phyloP scores from a whole-genome alignment of 305 asterid species.

The Plantago rigida region DNA sequence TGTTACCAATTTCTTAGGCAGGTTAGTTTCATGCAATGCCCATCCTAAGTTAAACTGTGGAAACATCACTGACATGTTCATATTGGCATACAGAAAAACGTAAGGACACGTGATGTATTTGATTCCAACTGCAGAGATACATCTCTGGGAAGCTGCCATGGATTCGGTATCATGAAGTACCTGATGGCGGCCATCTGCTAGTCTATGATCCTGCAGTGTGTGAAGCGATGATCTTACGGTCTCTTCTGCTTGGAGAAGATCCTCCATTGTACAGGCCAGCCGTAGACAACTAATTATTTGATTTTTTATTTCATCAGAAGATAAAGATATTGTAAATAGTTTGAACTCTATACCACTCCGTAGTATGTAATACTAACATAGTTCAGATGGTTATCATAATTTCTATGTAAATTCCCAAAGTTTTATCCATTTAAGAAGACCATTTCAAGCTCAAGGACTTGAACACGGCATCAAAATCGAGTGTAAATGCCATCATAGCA shows the following conservation, averaged over 20 bases:
- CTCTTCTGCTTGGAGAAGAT: slow-evolving; percentile 74
- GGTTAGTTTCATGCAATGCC: slow-evolving; percentile 34
- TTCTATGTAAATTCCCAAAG: background rate
- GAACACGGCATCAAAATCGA: background rate
- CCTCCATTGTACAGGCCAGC: slow-evolving; percentile 50
- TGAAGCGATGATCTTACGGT: slow-evolving; percentile 76
- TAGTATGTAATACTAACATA: background rate
- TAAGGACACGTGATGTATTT: slow-evolving; percentile 38
- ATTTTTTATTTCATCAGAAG: slow-evolving; percentile 30
- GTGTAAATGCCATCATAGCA: background rate
- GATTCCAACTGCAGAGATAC: slow-evolving; percentile 63
- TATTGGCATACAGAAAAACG: slow-evolving; percentile 36
- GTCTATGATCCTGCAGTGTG: slow-evolving; percentile 73
- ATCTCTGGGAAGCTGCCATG: slow-evolving; percentile 61
- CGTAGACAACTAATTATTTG: slow-evolving; percentile 20
- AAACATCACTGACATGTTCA: background rate
- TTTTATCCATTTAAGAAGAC: background rate
- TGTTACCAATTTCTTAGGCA: slow-evolving; percentile 66
- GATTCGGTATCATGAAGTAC: slow-evolving; percentile 84
- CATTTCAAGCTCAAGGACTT: background rate
- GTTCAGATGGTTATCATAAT: background rate
- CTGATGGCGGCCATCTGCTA: slow-evolving; percentile 83
- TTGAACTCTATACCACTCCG: slow-evolving; percentile 14
- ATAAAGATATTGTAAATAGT: slow-evolving; percentile 34
- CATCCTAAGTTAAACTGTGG: background rate